A percentile compares a stretch with the other conserved stretches of the same genome.
phyloP scores from a whole-genome alignment of 202 grass and related monocot species.

The Brachypodium distachyon region DNA sequence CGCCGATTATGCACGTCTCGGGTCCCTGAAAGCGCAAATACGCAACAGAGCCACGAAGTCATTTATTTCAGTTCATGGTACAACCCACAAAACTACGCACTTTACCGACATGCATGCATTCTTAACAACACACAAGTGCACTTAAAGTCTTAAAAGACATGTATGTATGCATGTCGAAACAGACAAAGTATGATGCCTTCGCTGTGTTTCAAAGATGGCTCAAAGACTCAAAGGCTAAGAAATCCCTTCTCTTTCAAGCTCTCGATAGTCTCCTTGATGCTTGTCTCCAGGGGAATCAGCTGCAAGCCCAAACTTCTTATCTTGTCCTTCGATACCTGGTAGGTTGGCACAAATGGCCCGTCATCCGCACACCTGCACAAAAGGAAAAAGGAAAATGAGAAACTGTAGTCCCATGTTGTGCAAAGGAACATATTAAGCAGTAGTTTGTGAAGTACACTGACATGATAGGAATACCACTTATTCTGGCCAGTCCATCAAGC shows the following conservation, averaged over 20 bases:
- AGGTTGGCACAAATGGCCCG: conserved; percentile 39
- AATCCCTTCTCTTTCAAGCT: conserved; percentile 81
- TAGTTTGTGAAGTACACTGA: background rate
- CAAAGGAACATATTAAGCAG: background rate
- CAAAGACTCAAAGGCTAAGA: conserved; percentile 24
- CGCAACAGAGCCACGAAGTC: too few relatives aligned
- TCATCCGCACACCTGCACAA: conserved; percentile 61
- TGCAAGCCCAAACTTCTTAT: conserved; percentile 51
- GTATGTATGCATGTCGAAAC: background rate
- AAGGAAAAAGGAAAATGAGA: background rate
- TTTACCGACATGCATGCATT: too few relatives aligned
- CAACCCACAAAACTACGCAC: background rate
- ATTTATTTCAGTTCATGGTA: background rate
- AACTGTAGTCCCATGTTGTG: background rate
- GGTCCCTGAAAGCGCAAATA: too few relatives aligned
- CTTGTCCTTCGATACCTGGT: conserved; percentile 57
- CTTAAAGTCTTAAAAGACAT: too few relatives aligned
- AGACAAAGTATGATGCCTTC: background rate
- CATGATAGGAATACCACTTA: background rate
- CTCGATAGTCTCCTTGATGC: conserved; percentile 71
- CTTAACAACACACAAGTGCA: too few relatives aligned
- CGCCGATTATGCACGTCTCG: too few relatives aligned
- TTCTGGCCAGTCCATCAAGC: background rate
- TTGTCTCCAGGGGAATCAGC: conserved; percentile 37
- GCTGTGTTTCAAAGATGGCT: conserved; percentile 25